Percentiles rank a stretch among this genome's conserved stretches.
phyloP scores from a whole-genome alignment of 2,329 filamentous ascomycete species.

The Pyrenochaeta sp. region DNA sequence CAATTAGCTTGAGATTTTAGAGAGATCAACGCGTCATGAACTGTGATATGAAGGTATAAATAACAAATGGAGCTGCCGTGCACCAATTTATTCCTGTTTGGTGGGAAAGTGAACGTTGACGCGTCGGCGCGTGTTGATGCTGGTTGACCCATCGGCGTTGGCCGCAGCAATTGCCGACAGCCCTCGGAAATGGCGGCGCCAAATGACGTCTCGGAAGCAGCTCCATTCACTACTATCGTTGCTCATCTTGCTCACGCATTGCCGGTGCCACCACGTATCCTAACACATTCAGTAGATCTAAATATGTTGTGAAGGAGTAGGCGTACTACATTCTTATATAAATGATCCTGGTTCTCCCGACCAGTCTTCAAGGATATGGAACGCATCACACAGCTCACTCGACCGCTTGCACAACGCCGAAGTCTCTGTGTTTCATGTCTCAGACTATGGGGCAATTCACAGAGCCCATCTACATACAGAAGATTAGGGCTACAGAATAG shows the following conservation, averaged over 20 bases:
- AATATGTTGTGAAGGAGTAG: constrained; percentile 11
- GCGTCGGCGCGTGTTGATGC: constrained; percentile 39
- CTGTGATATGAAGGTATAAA: background rate
- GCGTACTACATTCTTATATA: background rate
- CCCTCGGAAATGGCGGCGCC: constrained; percentile 30
- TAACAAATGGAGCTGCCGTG: background rate
- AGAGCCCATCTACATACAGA: background rate
- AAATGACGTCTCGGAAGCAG: constrained; percentile 42
- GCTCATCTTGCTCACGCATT: constrained; percentile 14
- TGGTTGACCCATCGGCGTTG: constrained; percentile 21
- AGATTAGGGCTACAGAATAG: constrained; percentile 43
- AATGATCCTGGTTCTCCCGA: background rate
- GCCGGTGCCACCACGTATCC: background rate
- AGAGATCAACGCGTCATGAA: background rate
- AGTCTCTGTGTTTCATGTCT: constrained; percentile 36
- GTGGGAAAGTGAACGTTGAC: constrained; percentile 23
- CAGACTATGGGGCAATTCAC: constrained; percentile 21
- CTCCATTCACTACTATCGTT: constrained; percentile 15
- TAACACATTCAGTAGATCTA: no score
- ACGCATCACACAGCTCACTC: constrained; percentile 17
- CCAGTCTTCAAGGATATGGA: constrained; percentile 18
- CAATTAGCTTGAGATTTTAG: background rate
- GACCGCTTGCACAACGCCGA: constrained; percentile 29
- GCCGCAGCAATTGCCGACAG: constrained; percentile 35
- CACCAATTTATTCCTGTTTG: background rate